phyloP scores from a whole-genome alignment of 371 early-diverging fungal species.

The Lichtheimia ramosa region DNA sequence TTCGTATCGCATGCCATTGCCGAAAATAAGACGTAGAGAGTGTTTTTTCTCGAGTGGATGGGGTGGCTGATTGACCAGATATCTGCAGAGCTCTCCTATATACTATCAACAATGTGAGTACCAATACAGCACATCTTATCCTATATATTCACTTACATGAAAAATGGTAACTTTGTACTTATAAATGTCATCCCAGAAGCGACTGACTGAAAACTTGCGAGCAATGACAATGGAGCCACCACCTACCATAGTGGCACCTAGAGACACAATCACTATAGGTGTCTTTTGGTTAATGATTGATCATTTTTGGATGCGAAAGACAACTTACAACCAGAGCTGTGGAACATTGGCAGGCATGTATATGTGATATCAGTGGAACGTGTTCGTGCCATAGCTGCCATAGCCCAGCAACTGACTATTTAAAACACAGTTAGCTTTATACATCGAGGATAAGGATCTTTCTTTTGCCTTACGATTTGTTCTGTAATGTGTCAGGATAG shows the following conservation, averaged over 20 bases:
- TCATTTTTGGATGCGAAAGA: neutral
- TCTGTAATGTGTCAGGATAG: conserved; percentile 2
- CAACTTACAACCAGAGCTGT: conserved; percentile 45
- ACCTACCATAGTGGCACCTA: conserved; percentile 20
- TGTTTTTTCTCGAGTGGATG: conserved; percentile 49
- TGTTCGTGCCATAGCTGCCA: neutral
- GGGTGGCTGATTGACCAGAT: conserved; percentile 51
- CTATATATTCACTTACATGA: conserved; percentile 20
- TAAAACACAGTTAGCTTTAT: neutral
- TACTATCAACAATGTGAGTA: conserved; percentile 28
- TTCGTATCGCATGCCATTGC: conserved; percentile 72
- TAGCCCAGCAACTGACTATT: conserved; percentile 6
- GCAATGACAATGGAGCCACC: conserved; percentile 45
- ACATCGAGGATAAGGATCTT: no score
- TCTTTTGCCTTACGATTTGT: neutral
- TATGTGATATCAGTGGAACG: conserved; percentile 31
- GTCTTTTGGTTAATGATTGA: neutral
- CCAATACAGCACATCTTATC: neutral
- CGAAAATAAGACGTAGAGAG: conserved; percentile 54
- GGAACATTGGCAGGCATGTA: conserved; percentile 47
- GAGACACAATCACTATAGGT: conserved; percentile 28
- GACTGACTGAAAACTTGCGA: conserved; percentile 47
- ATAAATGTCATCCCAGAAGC: conserved; percentile 51
- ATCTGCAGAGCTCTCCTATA: conserved; percentile 74
- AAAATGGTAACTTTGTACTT: conserved; percentile 36